phyloP scores from a whole-genome alignment of 164 flowering plant species.

The Stephania yunnanensis region DNA sequence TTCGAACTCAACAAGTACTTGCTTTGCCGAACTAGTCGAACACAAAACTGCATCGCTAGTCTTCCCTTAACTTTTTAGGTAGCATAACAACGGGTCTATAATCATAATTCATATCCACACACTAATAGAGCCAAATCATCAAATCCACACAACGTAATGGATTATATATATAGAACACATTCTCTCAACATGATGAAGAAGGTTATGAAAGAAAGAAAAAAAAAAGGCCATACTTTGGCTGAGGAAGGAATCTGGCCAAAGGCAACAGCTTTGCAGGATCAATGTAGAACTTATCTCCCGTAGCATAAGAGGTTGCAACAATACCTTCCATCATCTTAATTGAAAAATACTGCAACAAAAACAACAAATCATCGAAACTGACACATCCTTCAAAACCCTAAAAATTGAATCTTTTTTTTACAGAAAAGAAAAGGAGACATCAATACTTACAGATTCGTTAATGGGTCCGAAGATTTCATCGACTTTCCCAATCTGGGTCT shows the following conservation, averaged over 20 bases:
- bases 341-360: conserved; percentile 57
- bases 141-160: background rate
- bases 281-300: conserved; percentile 89
- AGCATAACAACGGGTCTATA: background rate
- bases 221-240: conserved; percentile 66
- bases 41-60: background rate
- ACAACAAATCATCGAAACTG: background rate
- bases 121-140: background rate
- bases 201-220: background rate
- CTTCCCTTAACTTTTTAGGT: background rate
- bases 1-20: background rate
- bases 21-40: background rate
- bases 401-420: too few species aligned
- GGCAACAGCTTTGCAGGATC: conserved; percentile 94
- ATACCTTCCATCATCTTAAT: conserved; percentile 96
- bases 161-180: background rate
- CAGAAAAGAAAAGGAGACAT: too few species aligned
- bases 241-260: conserved; percentile 83
- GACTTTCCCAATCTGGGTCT: conserved; percentile 93
- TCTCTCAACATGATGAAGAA: background rate
- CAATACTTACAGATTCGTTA: conserved; percentile 73
- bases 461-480: conserved; percentile 98
- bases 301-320: conserved; percentile 73
- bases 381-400: background rate
- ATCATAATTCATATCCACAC: background rate